A percentile compares a stretch with the other conserved stretches of the same genome.
Evolutionary conservation across 306 rosid species (phyloP).

Genomic region (Crataegus laevigata): DNA sequence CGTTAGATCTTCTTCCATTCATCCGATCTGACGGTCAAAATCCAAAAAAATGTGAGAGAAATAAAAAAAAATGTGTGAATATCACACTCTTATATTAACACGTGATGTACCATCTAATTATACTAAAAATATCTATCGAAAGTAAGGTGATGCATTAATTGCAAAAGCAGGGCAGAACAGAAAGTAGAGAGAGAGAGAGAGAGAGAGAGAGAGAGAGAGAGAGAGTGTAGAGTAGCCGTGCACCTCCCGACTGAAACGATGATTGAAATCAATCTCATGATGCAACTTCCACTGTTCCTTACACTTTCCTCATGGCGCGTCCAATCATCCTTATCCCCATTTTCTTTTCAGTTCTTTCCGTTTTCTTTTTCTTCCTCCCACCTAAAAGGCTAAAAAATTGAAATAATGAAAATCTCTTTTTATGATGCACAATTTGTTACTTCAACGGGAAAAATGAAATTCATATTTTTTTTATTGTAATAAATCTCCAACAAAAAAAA

Average conservation of each 20-base stretch:
- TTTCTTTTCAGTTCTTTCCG: not conserved
- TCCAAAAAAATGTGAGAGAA: too few relatives aligned
- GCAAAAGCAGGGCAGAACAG: conserved; percentile 31
- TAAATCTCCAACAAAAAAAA: too few relatives aligned
- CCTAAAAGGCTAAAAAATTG: not conserved
- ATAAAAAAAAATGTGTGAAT: too few relatives aligned
- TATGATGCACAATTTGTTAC: too few relatives aligned
- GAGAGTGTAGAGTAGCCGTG: conserved; percentile 10
- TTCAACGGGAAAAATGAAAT: too few relatives aligned
- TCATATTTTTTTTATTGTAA: too few relatives aligned
- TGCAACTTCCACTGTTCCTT: not conserved
- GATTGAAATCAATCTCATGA: not conserved
- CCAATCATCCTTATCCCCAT: not conserved
- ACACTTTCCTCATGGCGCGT: conserved; percentile 16
- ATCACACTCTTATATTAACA: too few relatives aligned
- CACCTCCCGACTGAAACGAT: conserved; percentile 7
- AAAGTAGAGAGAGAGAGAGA: conserved; percentile 16
- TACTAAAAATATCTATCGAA: too few relatives aligned
- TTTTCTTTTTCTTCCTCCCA: not conserved
- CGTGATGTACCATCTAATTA: too few relatives aligned
- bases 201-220: not conserved
- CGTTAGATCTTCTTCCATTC: too few relatives aligned
- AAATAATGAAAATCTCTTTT: not conserved
- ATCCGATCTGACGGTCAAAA: too few relatives aligned
- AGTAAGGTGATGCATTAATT: conserved; percentile 56